Percentiles rank a stretch among this genome's conserved stretches.
Conservation (phyloP, 2,329 filamentous ascomycete genomes). For the Periglandula ipomoeae region DNA sequence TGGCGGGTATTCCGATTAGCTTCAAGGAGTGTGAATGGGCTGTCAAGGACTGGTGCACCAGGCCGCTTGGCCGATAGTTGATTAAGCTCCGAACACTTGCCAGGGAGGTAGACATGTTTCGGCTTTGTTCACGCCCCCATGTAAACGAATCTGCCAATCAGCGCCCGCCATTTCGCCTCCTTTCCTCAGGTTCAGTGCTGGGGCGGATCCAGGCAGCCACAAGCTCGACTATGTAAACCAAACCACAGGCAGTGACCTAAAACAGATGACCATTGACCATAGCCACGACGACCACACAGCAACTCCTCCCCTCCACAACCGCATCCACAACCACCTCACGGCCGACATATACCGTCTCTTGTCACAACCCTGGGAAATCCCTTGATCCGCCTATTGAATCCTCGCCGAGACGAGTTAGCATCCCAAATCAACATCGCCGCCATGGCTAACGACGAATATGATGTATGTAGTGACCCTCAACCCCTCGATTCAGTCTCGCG, state of each 20-base stretch:
- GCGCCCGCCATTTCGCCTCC: neutral
- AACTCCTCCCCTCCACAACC: slow-evolving; percentile 7
- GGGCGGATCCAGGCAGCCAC: neutral
- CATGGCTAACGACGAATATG: slow-evolving; percentile 99
- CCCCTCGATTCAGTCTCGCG: slow-evolving; percentile 13
- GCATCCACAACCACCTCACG: slow-evolving; percentile 6
- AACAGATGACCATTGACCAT: slow-evolving; percentile 4
- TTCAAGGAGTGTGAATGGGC: too few species aligned
- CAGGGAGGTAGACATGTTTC: neutral
- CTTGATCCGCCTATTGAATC: neutral
- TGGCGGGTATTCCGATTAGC: too few species aligned
- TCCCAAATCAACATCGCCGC: slow-evolving; percentile 25
- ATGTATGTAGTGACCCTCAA: slow-evolving; percentile 55
- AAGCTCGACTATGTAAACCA: neutral
- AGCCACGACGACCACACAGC: neutral
- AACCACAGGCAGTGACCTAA: neutral
- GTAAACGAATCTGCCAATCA: neutral
- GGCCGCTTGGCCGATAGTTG: too few species aligned
- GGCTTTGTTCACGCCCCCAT: neutral
- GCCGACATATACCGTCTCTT: slow-evolving; percentile 2
- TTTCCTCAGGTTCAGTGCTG: neutral
- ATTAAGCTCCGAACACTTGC: too few species aligned
- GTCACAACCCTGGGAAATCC: neutral
- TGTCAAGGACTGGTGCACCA: too few species aligned
- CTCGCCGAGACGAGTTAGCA: neutral